A percentile compares a stretch with the other conserved stretches of the same genome.
Conservation (phyloP, 257 asterid species). For the Ophiorrhiza pumila region DNA sequence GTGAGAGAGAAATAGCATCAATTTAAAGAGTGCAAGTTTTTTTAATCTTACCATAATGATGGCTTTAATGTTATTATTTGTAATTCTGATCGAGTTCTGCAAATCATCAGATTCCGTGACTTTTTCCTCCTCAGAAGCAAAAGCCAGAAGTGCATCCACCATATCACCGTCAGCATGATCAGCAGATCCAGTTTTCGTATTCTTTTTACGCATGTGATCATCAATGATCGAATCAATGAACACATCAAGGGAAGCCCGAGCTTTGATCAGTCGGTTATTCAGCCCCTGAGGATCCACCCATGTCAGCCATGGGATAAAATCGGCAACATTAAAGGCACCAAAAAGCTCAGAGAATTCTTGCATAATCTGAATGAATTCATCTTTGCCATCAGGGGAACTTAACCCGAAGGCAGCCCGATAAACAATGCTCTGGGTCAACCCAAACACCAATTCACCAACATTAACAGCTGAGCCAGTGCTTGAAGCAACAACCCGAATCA, state of each 20-base stretch:
- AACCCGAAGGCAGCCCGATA: constrained; percentile 90
- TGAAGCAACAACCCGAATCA: constrained; percentile 37
- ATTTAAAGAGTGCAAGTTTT: not conserved
- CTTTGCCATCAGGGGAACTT: constrained; percentile 59
- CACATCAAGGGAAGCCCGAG: constrained; percentile 69
- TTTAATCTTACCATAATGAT: constrained; percentile 68
- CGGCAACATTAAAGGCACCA: constrained; percentile 75
- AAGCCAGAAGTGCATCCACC: constrained; percentile 87
- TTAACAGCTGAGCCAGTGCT: constrained; percentile 46
- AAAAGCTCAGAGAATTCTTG: constrained; percentile 77
- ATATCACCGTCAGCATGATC: constrained; percentile 53
- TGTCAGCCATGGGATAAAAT: constrained; percentile 62
- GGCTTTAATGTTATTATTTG: constrained; percentile 72
- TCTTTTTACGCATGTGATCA: constrained; percentile 53
- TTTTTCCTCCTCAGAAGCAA: constrained; percentile 51
- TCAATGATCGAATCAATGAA: constrained; percentile 69
- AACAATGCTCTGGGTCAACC: constrained; percentile 60
- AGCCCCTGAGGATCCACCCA: constrained; percentile 73
- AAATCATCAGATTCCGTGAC: constrained; percentile 57
- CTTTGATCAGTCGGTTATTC: constrained; percentile 38
- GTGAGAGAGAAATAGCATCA: too few species aligned
- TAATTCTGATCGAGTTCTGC: constrained; percentile 60
- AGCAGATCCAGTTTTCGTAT: constrained; percentile 14
- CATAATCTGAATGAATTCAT: constrained; percentile 58
- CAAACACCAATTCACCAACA: constrained; percentile 74